A percentile compares a stretch with the other conserved stretches of the same genome.
Conservation (phyloP, 2,329 filamentous ascomycete genomes). For the Aspergillus sp. region DNA sequence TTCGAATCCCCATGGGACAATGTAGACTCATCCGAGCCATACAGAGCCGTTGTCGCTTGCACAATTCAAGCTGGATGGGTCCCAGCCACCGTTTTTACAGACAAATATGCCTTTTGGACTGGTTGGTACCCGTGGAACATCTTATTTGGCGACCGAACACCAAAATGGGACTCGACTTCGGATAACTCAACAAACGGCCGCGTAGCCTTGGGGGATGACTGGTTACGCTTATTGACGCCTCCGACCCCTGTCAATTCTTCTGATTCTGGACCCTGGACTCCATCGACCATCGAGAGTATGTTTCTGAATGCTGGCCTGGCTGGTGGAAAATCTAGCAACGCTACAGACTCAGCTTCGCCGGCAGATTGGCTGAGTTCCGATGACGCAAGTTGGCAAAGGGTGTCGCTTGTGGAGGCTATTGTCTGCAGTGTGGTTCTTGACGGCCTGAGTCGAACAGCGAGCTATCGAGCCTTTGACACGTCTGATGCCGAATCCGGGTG, state of each 20-base stretch:
- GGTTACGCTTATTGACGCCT: slow-evolving; percentile 5
- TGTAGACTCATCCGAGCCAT: not conserved
- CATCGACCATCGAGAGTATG: slow-evolving; percentile 9
- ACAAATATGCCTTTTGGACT: not conserved
- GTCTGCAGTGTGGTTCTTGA: slow-evolving; percentile 6
- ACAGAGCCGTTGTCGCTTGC: slow-evolving; percentile 6
- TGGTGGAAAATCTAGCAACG: not conserved
- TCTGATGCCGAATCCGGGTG: not conserved
- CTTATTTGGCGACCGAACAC: not conserved
- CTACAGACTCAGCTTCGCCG: not conserved
- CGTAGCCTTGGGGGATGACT: slow-evolving; percentile 2
- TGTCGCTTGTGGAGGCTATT: slow-evolving; percentile 6
- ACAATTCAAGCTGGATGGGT: slow-evolving; percentile 9
- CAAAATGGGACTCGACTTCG: not conserved
- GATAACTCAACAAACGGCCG: not conserved
- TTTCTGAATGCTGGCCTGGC: slow-evolving; percentile 5
- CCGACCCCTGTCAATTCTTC: not conserved
- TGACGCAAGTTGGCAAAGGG: not conserved
- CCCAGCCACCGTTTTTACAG: not conserved
- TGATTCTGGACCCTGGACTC: not conserved
- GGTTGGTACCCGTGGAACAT: not conserved
- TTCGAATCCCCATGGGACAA: slow-evolving; percentile 7
- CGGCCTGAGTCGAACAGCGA: slow-evolving; percentile 7
- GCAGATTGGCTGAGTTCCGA: not conserved
- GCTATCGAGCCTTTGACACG: slow-evolving; percentile 5